These are phyloP conservation scores for Rubus parviflorus DNA, from an alignment of 306 rosid species.

Conservation along the genomic window DNA sequence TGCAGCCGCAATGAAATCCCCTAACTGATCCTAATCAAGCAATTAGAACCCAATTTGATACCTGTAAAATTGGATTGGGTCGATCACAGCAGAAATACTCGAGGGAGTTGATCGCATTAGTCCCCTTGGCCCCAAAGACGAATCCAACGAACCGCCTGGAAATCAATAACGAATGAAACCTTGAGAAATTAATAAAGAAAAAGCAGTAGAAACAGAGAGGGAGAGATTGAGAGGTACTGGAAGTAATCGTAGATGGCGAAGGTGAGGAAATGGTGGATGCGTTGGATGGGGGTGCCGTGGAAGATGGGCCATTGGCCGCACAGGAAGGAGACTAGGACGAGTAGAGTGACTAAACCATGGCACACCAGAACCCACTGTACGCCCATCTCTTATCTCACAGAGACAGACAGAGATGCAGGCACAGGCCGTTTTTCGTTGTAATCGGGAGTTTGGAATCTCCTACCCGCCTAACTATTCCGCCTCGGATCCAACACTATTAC, in stretches of 20 bases:
- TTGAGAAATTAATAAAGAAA: neutral
- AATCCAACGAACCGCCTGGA: conserved; percentile 68
- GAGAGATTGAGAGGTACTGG: conserved; percentile 35
- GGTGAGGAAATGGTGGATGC: conserved; percentile 67
- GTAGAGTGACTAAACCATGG: conserved; percentile 62
- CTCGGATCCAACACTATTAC: too few relatives aligned
- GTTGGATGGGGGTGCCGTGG: conserved; percentile 74
- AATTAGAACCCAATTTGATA: conserved; percentile 11
- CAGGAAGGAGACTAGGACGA: conserved; percentile 70
- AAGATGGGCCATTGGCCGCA: conserved; percentile 99
- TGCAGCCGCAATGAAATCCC: too few relatives aligned
- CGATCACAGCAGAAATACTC: conserved; percentile 88
- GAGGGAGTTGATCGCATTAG: conserved; percentile 54
- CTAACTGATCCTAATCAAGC: neutral
- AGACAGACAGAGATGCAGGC: too few relatives aligned
- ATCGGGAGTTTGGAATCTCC: too few relatives aligned
- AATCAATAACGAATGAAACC: neutral
- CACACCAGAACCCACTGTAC: conserved; percentile 67
- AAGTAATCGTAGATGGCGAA: conserved; percentile 86
- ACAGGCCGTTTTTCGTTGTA: neutral
- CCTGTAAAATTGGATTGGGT: conserved; percentile 95
- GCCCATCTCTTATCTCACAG: conserved; percentile 43
- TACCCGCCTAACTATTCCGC: too few relatives aligned
- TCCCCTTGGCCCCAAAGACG: conserved; percentile 68
- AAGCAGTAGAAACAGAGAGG: neutral